Conservation (phyloP, 805 yeast species). For the Cyberlindnera japonica region DNA sequence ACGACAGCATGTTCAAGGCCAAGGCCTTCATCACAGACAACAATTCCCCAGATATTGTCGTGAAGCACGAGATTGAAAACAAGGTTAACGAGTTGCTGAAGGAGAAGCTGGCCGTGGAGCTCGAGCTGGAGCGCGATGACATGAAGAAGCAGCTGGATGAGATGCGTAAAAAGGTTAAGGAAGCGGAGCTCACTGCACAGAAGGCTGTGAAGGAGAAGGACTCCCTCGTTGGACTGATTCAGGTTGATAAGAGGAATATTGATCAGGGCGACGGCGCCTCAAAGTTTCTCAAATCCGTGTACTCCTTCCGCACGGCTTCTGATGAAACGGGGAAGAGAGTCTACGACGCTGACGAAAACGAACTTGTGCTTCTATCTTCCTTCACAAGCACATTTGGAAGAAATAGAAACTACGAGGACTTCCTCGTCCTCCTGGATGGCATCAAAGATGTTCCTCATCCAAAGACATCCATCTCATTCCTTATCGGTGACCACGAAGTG, state of each 20-base stretch:
- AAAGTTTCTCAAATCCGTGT: conserved; percentile 9
- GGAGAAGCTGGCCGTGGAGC: conserved; percentile 17
- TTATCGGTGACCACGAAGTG: conserved; percentile 11
- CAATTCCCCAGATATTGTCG: conserved; percentile 15
- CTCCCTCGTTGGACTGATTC: conserved; percentile 1
- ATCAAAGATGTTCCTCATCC: conserved; percentile 9
- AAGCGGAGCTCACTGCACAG: conserved; percentile 1
- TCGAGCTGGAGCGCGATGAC: conserved; percentile 11
- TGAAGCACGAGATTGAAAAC: conserved; percentile 24
- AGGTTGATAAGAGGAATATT: conserved; percentile 1
- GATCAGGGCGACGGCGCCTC: not conserved
- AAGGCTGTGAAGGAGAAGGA: conserved; percentile 1
- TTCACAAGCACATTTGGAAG: conserved; percentile 15
- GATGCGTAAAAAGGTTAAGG: conserved; percentile 1
- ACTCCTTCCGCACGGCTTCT: conserved; percentile 5
- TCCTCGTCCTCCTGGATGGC: conserved; percentile 10
- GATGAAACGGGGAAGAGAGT: conserved; percentile 6
- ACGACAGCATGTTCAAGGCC: not conserved
- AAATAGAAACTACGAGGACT: conserved; percentile 13
- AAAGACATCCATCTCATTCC: conserved; percentile 17
- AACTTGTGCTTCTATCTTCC: conserved; percentile 16
- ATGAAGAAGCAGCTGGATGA: conserved; percentile 5
- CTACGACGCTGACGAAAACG: conserved; percentile 14
- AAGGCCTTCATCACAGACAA: conserved; percentile 12
- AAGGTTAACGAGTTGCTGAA: conserved; percentile 20